These are phyloP conservation scores for Leccinum barrowsii DNA, from an alignment of 768 basidiomycete species.

Conservation along the genomic window DNA sequence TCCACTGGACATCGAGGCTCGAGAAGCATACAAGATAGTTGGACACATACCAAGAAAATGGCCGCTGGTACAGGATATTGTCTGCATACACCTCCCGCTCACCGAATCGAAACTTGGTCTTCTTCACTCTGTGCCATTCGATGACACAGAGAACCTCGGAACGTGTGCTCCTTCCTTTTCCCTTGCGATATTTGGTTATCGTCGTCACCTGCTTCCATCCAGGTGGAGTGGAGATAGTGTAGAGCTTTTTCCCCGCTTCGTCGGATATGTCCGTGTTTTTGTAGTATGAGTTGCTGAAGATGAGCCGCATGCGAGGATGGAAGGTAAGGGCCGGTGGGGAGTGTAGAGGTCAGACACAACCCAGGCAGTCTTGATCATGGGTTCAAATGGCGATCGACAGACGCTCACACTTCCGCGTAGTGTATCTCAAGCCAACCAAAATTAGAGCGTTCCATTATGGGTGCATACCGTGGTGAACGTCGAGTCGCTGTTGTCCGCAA, in stretches of 20 bases:
- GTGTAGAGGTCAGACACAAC: neutral
- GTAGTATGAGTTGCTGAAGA: constrained; percentile 13
- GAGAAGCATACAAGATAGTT: neutral
- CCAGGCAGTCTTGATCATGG: neutral
- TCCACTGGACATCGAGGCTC: neutral
- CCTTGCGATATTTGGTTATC: constrained; percentile 5
- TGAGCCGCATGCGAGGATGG: constrained; percentile 9
- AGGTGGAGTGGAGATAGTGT: constrained; percentile 14
- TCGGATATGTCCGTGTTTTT: constrained; percentile 19
- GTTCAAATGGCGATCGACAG: neutral
- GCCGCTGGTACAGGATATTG: constrained; percentile 10
- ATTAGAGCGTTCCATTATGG: constrained; percentile 2
- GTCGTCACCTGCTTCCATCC: constrained; percentile 14
- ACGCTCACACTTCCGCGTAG: constrained; percentile 4
- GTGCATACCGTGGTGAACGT: neutral
- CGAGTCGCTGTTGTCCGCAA: neutral
- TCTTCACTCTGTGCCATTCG: constrained; percentile 26
- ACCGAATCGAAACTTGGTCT: constrained; percentile 26
- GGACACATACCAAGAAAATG: constrained; percentile 10
- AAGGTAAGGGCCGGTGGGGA: neutral
- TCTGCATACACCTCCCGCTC: constrained; percentile 19
- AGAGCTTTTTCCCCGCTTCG: constrained; percentile 18
- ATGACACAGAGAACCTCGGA: constrained; percentile 26
- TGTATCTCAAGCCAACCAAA: constrained; percentile 1
- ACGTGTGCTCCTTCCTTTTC: neutral